These are phyloP conservation scores for Friedmanniomyces endolithicus DNA, from an alignment of 495 filamentous ascomycete genomes.

Conservation along the genomic window DNA sequence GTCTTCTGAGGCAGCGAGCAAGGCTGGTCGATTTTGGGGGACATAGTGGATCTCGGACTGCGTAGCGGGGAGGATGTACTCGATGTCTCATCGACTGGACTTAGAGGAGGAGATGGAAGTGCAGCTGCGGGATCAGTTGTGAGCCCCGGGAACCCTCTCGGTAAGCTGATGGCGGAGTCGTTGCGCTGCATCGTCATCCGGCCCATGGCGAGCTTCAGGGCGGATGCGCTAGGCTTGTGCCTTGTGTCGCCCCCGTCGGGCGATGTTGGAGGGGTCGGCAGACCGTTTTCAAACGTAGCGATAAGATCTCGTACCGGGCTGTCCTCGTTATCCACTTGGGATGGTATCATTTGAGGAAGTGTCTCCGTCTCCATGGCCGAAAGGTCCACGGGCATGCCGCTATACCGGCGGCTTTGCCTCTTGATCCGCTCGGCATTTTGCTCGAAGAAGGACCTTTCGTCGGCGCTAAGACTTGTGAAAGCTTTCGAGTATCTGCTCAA, in stretches of 20 bases:
- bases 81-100: neutral
- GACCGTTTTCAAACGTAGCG: neutral
- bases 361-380: neutral
- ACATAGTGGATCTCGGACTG: neutral
- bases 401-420: neutral
- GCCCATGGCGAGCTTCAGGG: neutral
- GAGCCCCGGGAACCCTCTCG: neutral
- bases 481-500: neutral
- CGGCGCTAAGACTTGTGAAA: neutral
- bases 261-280: neutral
- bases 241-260: neutral
- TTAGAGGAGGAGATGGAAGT: neutral
- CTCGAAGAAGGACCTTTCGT: neutral
- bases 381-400: neutral
- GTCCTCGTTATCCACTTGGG: neutral
- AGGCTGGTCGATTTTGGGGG: neutral
- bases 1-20: neutral
- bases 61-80: neutral
- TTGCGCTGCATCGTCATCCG: neutral
- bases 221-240: neutral
- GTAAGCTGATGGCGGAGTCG: conserved; percentile 4
- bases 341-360: neutral
- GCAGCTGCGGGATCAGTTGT: neutral
- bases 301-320: neutral
- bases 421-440: conserved; percentile 1